Evolutionary conservation across 768 basidiomycete species (phyloP), one percentile per base, ranked within the genome.

Genomic region (Jaapia argillacea): DNA sequence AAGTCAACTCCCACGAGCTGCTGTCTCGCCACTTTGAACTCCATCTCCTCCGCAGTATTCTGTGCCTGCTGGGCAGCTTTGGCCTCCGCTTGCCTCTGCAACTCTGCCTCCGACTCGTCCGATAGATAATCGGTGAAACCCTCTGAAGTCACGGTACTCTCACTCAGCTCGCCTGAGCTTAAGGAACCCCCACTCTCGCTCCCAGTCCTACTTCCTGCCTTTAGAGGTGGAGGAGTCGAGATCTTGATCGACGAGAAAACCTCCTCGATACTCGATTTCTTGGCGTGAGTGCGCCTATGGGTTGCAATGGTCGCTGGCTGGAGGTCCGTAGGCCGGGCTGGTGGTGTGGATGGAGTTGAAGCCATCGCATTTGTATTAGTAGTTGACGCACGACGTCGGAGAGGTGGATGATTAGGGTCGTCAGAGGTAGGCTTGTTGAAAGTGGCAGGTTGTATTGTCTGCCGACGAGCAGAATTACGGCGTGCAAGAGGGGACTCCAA

Each of bases 101-200:
- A 61, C 57, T 91, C 87, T 22, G 79, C 85, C 54, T 91, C 87
- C n/a, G 86, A 89, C 62, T 91, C 87, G 56, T 89, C 87, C n/a
- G 86, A 89, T 24, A 89, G 63, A 58, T 91, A 91, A 58, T 91
- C 88, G 10, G 88, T 91, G 55, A 91, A 91, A 13, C 78, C 85
- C 51, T 89, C 87, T 6, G 86, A 88, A 3, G 81, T 87, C 44
- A 89, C 71, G 3, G 88, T 89, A 46, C 77, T 77, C 57, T 85
- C 83, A 3, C 81, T 78, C 55, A 76, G 51, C 16, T 79, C 81
- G 27, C 77, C 75, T 13, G 65, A 65, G 48, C 69, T 65, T 53
- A 59, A 58, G 27, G 68, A 68, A 38, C 81, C 79, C 49, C 80
- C 77, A 54, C 74, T 77, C 38, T 49, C 48, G 55, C 78, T 74